phyloP scores from a whole-genome alignment of 1,139 yeast species.

The Candida albicans region DNA sequence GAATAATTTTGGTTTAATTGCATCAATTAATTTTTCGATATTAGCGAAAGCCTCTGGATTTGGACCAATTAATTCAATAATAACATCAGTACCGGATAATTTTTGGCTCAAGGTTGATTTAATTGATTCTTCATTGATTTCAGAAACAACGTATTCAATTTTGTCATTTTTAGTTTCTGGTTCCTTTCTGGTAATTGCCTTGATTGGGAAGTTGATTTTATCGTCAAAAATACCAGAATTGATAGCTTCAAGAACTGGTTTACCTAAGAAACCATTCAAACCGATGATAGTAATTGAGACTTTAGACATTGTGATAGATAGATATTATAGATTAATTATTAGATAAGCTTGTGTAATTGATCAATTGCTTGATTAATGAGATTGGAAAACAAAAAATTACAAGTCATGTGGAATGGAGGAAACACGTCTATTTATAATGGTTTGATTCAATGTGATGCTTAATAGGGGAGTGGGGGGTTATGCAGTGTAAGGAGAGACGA shows the following conservation, averaged over 20 bases:
- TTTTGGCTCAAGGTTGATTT: constrained; percentile 26
- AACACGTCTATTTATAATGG: too few species aligned
- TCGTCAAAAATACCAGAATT: constrained; percentile 41
- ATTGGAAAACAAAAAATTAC: too few species aligned
- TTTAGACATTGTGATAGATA: constrained; percentile 15
- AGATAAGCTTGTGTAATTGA: background rate
- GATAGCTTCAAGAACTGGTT: constrained; percentile 46
- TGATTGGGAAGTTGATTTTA: constrained; percentile 49
- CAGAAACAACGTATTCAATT: constrained; percentile 41
- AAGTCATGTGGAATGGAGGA: too few species aligned
- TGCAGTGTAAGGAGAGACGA: too few species aligned
- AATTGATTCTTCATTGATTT: constrained; percentile 24
- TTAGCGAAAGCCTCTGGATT: constrained; percentile 23
- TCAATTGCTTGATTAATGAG: background rate
- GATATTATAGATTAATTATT: background rate
- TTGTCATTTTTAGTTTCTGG: constrained; percentile 34
- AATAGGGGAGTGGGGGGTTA: too few species aligned
- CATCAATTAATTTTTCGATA: constrained; percentile 34
- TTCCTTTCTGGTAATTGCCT: constrained; percentile 49
- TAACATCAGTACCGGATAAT: constrained; percentile 50
- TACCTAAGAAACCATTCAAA: constrained; percentile 51
- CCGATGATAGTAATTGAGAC: constrained; percentile 54
- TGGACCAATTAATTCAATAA: constrained; percentile 45
- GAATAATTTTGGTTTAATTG: constrained; percentile 51
- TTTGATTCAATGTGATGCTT: too few species aligned